These are phyloP conservation scores for Claviceps monticola DNA, from an alignment of 2,329 filamentous ascomycete species.

Conservation along the genomic window DNA sequence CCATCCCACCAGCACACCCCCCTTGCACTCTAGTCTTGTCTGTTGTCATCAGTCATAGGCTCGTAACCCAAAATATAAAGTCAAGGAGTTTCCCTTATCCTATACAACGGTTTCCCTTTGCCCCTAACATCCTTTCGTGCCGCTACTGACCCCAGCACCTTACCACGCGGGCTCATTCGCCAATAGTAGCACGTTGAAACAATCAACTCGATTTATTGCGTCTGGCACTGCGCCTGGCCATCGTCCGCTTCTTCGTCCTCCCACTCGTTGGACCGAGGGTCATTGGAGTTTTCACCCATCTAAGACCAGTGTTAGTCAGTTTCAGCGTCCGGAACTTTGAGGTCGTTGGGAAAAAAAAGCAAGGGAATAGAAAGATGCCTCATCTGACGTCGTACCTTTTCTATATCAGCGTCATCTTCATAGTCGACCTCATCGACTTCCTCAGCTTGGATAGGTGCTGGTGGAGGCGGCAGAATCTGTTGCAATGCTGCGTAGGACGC, in stretches of 20 bases:
- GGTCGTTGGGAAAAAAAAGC: background rate
- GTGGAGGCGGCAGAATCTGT: slow-evolving; percentile 58
- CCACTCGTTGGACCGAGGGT: slow-evolving; percentile 53
- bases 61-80: background rate
- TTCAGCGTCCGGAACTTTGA: background rate
- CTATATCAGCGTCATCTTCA: slow-evolving; percentile 68
- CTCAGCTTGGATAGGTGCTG: slow-evolving; percentile 50
- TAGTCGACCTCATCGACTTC: slow-evolving; percentile 80
- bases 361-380: background rate
- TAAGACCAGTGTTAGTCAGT: slow-evolving; percentile 19
- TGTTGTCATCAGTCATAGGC: slow-evolving; percentile 7
- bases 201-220: slow-evolving; percentile 39
- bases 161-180: background rate
- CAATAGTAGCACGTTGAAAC: too few relatives aligned
- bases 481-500: slow-evolving; percentile 54
- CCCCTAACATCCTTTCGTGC: background rate
- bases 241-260: slow-evolving; percentile 59
- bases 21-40: slow-evolving; percentile 1
- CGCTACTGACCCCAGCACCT: background rate
- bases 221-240: slow-evolving; percentile 55
- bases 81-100: background rate
- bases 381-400: slow-evolving; percentile 44
- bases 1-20: background rate
- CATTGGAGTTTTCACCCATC: slow-evolving; percentile 60
- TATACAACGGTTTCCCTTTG: background rate